A percentile compares a stretch with the other conserved stretches of the same genome.
Evolutionary conservation across 1,284 basidiomycete genomes (phyloP).

Genomic region (Mycosarcoma maydis): DNA sequence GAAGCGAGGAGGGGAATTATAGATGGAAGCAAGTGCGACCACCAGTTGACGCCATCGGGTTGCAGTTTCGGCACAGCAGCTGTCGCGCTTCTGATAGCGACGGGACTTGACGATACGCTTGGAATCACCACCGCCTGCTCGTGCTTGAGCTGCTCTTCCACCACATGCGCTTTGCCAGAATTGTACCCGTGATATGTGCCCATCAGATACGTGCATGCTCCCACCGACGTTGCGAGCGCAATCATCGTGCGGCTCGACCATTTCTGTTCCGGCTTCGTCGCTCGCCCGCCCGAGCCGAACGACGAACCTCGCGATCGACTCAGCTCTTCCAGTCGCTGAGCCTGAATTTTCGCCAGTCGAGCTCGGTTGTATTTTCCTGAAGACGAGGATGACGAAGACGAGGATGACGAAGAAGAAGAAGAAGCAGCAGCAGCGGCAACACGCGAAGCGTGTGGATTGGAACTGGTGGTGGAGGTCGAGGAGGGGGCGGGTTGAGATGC

Average conservation of each 20-base stretch:
- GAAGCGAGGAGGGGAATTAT: too few species aligned
- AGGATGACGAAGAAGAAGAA: not conserved
- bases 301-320: constrained; percentile 6
- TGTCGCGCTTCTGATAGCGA: not conserved
- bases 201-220: constrained; percentile 36
- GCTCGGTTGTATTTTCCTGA: constrained; percentile 11
- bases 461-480: not conserved
- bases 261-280: constrained; percentile 30
- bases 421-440: constrained; percentile 2
- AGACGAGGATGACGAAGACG: not conserved
- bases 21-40: too few species aligned
- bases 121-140: too few species aligned
- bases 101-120: not conserved
- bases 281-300: not conserved
- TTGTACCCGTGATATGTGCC: constrained; percentile 44
- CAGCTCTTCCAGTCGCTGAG: constrained; percentile 34
- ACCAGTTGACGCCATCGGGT: too few species aligned
- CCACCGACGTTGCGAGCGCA: constrained; percentile 39
- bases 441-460: constrained; percentile 19
- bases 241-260: constrained; percentile 50
- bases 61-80: too few species aligned
- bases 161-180: constrained; percentile 23
- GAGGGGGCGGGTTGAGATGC: constrained; percentile 24
- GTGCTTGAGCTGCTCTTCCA: constrained; percentile 10
- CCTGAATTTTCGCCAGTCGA: constrained; percentile 25